Evolutionary conservation across 1,139 yeast species (phyloP), one percentile per base, ranked within the genome.

Genomic region (Debaryomyces udenii): DNA sequence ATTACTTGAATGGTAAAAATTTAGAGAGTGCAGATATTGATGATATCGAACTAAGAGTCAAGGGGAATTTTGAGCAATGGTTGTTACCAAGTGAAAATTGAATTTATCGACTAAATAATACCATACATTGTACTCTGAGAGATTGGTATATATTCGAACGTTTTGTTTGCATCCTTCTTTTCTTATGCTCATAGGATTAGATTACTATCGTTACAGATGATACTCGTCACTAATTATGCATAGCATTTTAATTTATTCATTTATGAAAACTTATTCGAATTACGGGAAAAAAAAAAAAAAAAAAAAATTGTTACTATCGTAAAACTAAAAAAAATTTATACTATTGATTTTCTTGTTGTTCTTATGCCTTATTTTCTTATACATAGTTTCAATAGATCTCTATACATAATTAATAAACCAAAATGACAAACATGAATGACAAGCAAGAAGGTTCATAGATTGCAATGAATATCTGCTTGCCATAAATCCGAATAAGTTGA

Each of bases 61-160:
- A 66, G 50, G 64, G 62, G 37, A 68, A 68, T 49, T 67, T 55
- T 46, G 64, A 69, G 52, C 76, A 71, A 53, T 73, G 77, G 76
- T 59, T 72, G 45, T 64, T 71, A 42, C 64, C 68, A 31, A 41
- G 35, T 35, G 46, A 45, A 27, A 39, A 30, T 32, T 38, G 38
- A 38, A 30, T 38, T 27, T 24, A 23, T 16, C 15, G 26, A 28
- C 23, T 33, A 26, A 23, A 33, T 24, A 15, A 26, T 20, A 20
- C 22, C 22, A 7, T 20, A 20, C 22, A 20, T 20, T 20, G 22
- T 20, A 33, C 27, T 17, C 23, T 14, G 37, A 33, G 37, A 33
- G 37, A 33, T 33, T 28, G 37, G 20, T 33, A 33, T 33, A 33
- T 13, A 23, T 32, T 32, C 35, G 28, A 32, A 23, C 22, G 15